Base-by-base conservation (phyloP, 139 green algal genomes). In the Prasinococcaceae sp. region DNA sequence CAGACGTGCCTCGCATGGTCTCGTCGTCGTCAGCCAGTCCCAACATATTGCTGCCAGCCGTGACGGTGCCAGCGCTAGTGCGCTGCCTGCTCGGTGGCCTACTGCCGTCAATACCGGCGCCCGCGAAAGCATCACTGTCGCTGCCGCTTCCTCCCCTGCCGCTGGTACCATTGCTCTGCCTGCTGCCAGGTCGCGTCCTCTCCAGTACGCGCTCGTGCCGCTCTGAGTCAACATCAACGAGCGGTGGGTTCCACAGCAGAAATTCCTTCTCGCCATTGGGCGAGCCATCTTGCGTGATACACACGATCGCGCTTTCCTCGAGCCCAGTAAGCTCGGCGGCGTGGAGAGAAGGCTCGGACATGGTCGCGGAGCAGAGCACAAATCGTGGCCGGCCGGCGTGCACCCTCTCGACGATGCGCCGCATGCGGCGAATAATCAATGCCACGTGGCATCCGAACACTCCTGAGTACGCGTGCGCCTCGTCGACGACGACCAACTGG, bases 181-280 rank as follows among this genome's bases (percentile, higher is more conserved):
- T n/a, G 10, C 10, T 9, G 33, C 33, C 9, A n/a, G 10, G 12
- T 12, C 33, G 10, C 10, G 33, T 12, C 33, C 33, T 40, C 10
- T n/a, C n/a, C n/a, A n/a, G n/a, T n/a, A n/a, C n/a, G n/a, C n/a
- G n/a, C n/a, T n/a, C n/a, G n/a, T n/a, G n/a, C n/a, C n/a, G n/a
- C 25, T 59, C n/a, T 23, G 3, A 29, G 23, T 53, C n/a, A n/a
- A n/a, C n/a, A n/a, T n/a, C n/a, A n/a, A 32, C n/a, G 27, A 94
- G 55, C 1, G 88, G 82, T 6, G 88, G 88, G 63, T 97, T 96
- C 89, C 88, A 97, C 58, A 96, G 60, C 39, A 92, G 73, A 62
- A 94, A 90, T 19, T 29, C 48, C 58, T 90, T 86, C 20, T 77
- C 53, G 0, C 75, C 86, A 33, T 75, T 64, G 1, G 88, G 88